Percentiles rank a stretch among this genome's conserved stretches.
These are phyloP conservation scores for Byssothecium circinans DNA, from an alignment of 2,329 filamentous ascomycete species.

Conservation along the genomic window DNA sequence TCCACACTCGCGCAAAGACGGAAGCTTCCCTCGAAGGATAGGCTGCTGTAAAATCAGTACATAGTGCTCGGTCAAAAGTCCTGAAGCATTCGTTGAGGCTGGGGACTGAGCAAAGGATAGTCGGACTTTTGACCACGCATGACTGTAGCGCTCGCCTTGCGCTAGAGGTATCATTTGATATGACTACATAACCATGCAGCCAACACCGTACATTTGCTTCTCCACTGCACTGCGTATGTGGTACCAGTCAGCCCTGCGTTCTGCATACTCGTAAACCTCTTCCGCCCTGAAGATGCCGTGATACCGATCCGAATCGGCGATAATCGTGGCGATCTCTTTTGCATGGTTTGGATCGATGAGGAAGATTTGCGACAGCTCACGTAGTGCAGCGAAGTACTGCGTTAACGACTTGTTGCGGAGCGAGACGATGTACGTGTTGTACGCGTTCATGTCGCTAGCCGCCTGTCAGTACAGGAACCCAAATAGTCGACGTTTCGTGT, in stretches of 20 bases:
- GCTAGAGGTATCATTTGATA: background rate
- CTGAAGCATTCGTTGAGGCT: too few species aligned
- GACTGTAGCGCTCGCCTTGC: too few species aligned
- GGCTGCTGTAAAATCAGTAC: too few species aligned
- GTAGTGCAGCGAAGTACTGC: conserved; percentile 86
- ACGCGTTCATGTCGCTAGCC: conserved; percentile 86
- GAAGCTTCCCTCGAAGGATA: too few species aligned
- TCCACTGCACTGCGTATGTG: conserved; percentile 85
- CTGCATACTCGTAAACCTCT: conserved; percentile 97
- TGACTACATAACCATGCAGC: conserved; percentile 82
- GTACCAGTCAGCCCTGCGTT: conserved; percentile 93
- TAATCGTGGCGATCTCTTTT: conserved; percentile 92
- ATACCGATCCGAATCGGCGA: conserved; percentile 88
- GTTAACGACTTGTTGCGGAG: conserved; percentile 82
- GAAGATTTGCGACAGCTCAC: conserved; percentile 94
- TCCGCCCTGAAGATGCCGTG: conserved; percentile 90
- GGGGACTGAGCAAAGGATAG: too few species aligned
- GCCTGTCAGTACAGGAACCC: conserved; percentile 8
- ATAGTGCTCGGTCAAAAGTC: too few species aligned
- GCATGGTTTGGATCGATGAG: conserved; percentile 84
- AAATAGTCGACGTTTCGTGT: background rate
- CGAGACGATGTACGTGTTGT: conserved; percentile 79
- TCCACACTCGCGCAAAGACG: too few species aligned
- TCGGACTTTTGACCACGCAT: too few species aligned
- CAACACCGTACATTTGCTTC: conserved; percentile 94